Conservation (phyloP, 257 asterid genomes). For the Fraxinus americana region DNA sequence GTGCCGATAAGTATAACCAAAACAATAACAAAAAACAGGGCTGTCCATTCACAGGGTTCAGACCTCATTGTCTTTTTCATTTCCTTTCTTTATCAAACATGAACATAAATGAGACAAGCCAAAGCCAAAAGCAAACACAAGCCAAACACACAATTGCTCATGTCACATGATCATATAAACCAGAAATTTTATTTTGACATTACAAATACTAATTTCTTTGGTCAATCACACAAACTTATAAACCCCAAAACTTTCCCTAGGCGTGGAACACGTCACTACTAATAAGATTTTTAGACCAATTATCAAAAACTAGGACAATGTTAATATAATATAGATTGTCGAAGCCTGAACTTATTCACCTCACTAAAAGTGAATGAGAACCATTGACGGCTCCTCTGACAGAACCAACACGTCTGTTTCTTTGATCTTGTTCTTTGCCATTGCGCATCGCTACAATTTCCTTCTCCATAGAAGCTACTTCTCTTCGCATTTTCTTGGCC, state of each 20-base stretch:
- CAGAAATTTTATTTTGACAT: not conserved
- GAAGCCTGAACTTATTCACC: conserved; percentile 38
- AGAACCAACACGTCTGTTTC: conserved; percentile 47
- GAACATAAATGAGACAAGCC: not conserved
- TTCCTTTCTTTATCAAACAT: not conserved
- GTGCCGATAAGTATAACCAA: not conserved
- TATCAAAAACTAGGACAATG: not conserved
- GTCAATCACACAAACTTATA: not conserved
- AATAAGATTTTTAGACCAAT: not conserved
- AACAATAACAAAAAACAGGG: not conserved
- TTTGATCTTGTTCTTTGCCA: conserved; percentile 72
- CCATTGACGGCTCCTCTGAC: conserved; percentile 55
- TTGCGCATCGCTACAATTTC: conserved; percentile 69
- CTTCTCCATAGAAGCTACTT: conserved; percentile 82
- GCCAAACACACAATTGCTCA: not conserved
- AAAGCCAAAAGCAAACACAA: not conserved
- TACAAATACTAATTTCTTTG: not conserved
- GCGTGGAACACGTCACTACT: not conserved
- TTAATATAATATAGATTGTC: not conserved
- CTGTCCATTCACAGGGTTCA: not conserved
- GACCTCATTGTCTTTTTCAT: not conserved
- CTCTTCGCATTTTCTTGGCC: conserved; percentile 87
- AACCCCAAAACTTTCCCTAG: not conserved
- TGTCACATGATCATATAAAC: not conserved
- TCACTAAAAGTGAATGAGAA: conserved; percentile 41